Evolutionary conservation across 2,329 filamentous ascomycete species (phyloP), one percentile per base, ranked within the genome.

Genomic region (Hypoxylon sp.): DNA sequence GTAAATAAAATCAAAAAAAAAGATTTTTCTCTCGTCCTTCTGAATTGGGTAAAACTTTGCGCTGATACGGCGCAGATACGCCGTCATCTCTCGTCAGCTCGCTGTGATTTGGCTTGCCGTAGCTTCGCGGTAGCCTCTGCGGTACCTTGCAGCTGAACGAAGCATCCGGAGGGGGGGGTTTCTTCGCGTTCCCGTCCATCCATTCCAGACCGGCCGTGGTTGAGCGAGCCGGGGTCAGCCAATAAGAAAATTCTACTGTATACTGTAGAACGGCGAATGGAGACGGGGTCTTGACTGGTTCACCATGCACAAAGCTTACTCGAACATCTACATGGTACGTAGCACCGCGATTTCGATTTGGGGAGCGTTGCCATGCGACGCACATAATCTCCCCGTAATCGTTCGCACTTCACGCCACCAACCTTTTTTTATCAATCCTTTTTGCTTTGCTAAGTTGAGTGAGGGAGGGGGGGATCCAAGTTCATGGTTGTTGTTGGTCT

Each of bases 121-220:
- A 41, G 37, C n/a, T 20, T 7, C 10, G 37, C 56, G 53, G 65
- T 68, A 68, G 59, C 65, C n/a, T 20, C 24, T 20, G 37, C 56
- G 53, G 65, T 68, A 68, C 62, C 65, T 67, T 68, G 65, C 65
- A 68, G 59, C 30, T 59, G 43, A 56, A 64, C 57, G 55, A 54
- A 59, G 47, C 39, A 55, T 54, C 32, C 46, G 43, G 52, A 17
- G 30, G 50, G 59, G 60, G 60, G 59, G 60, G 60, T 64, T 44
- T 56, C 56, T 49, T 62, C 55, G 56, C 63, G 30, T 66, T 55
- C 59, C 56, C 63, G 59, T 37, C 63, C 58, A 56, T 56, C 62
- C 59, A 62, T 55, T 34, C 59, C 60, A 60, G 53, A 60, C 62
- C 52, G 53, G 44, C 43, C 59, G 37, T 32, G 47, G 48, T 34